Base-by-base conservation (phyloP, 2,329 filamentous ascomycete genomes). In the Coniella vitis region DNA sequence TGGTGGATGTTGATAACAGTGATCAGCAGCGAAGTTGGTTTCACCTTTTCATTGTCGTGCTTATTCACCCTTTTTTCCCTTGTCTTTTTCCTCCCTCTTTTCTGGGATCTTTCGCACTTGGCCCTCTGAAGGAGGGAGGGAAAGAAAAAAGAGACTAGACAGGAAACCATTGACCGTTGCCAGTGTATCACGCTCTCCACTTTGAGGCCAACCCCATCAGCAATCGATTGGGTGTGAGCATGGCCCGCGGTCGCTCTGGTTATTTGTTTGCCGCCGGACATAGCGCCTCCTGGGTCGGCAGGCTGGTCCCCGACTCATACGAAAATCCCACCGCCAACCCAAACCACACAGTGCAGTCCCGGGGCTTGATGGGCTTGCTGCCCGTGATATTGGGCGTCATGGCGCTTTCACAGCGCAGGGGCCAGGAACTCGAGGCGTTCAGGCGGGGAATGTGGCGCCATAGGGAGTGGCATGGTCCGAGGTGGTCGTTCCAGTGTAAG, bases 311-410 rank as follows among this genome's bases (percentile, higher is more conserved):
- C 7, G 16, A 45, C 12, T 32, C 43, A 7, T 45, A 45, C 4
- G 20, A 21, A 17, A 29, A 45, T 16, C 35, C 43, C 3, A n/a
- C n/a, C n/a, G n/a, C n/a, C n/a, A 19, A 17, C 17, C 21, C 16
- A 4, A 16, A 3, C 4, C 21, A 4, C 7, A 9, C 22, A n/a
- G 25, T 5, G 25, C n/a, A 2, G 4, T 45, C 34, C 4, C 20
- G 2, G 4, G 43, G 43, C 16, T 22, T 38, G 34, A 22, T 34
- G 7, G 43, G 43, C 14, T 20, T 21, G 22, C 43, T 45, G 34
- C 43, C 43, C 9, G 21, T 45, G 10, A 38, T 45, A 16, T 16
- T 45, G 7, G 43, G 43, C n/a, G 21, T 45, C 7, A 45, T 45
- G 43, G 43, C 32, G 17, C 34, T 45, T 16, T 45, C 43, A 3